Conservation (phyloP, 257 asterid species). For the Solanum phureja region DNA sequence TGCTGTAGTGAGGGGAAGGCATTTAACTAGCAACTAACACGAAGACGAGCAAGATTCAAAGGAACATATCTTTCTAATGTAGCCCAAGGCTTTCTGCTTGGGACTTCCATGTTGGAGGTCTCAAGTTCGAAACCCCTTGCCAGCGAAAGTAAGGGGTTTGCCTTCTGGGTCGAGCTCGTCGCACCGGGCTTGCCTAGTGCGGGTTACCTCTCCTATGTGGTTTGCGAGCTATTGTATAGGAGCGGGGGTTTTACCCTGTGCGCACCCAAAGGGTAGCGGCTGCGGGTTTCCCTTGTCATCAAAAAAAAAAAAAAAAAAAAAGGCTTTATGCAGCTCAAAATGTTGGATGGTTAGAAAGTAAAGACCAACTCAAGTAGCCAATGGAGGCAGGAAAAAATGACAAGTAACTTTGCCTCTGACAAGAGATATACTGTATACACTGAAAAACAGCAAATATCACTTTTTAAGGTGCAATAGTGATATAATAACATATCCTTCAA, state of each 20-base stretch:
- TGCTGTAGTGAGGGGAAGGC: neutral
- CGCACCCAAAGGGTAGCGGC: too few species aligned
- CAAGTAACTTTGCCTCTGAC: neutral
- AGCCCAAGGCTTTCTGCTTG: neutral
- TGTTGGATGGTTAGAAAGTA: neutral
- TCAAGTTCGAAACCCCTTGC: too few species aligned
- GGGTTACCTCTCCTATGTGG: too few species aligned
- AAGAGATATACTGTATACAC: neutral
- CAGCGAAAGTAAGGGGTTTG: too few species aligned
- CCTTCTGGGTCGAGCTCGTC: too few species aligned
- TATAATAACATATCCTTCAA: neutral
- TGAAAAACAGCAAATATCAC: neutral
- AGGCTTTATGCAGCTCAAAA: too few species aligned
- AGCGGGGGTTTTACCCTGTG: too few species aligned
- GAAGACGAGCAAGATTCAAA: neutral
- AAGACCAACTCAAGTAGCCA: neutral
- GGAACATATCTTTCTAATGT: neutral
- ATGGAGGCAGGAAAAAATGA: neutral
- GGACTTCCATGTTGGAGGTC: too few species aligned
- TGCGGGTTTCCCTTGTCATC: too few species aligned
- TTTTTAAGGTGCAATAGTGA: neutral
- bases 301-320: too few species aligned
- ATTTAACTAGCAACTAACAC: neutral
- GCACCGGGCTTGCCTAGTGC: too few species aligned
- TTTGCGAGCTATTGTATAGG: too few species aligned